Conservation (phyloP, 2,329 filamentous ascomycete genomes). For the Fusarium sp. region DNA sequence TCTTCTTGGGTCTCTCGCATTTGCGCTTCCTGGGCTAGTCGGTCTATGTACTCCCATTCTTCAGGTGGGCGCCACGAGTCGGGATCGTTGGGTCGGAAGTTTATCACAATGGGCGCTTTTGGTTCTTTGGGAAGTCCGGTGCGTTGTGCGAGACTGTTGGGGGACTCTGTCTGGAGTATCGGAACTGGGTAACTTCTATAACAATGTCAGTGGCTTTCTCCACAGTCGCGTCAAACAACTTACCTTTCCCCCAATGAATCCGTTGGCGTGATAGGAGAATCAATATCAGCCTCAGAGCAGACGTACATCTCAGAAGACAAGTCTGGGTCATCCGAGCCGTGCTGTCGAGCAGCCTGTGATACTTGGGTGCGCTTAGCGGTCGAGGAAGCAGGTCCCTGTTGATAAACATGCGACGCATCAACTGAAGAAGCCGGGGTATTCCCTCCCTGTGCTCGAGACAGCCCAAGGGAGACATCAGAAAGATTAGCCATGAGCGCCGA, state of each 20-base stretch:
- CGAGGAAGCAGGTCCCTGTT: constrained; percentile 32
- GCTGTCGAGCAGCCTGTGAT: constrained; percentile 12
- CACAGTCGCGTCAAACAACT: accelerated
- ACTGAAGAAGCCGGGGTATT: not conserved
- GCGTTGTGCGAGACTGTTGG: constrained; percentile 19
- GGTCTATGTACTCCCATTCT: constrained; percentile 56
- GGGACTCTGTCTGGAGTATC: constrained; percentile 37
- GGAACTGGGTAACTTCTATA: constrained; percentile 26
- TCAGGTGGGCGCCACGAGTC: constrained; percentile 62
- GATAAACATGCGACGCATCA: constrained; percentile 17
- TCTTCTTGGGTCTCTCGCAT: not conserved
- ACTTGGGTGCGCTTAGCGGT: constrained; percentile 30
- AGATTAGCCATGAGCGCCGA: constrained; percentile 32
- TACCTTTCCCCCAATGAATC: constrained; percentile 27
- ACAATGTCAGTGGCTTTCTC: constrained; percentile 7
- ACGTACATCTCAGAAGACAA: constrained; percentile 33
- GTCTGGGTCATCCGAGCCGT: constrained; percentile 24
- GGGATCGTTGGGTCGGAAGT: constrained; percentile 53
- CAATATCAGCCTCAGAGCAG: constrained; percentile 35
- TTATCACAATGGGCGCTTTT: constrained; percentile 34
- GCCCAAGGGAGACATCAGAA: constrained; percentile 36
- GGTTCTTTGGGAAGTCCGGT: constrained; percentile 14
- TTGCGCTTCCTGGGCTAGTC: constrained; percentile 1
- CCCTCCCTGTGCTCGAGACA: not conserved
- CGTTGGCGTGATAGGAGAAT: constrained; percentile 33